These are phyloP conservation scores for Cymodocea nodosa DNA, from an alignment of 116 monocot species.

Conservation along the genomic window DNA sequence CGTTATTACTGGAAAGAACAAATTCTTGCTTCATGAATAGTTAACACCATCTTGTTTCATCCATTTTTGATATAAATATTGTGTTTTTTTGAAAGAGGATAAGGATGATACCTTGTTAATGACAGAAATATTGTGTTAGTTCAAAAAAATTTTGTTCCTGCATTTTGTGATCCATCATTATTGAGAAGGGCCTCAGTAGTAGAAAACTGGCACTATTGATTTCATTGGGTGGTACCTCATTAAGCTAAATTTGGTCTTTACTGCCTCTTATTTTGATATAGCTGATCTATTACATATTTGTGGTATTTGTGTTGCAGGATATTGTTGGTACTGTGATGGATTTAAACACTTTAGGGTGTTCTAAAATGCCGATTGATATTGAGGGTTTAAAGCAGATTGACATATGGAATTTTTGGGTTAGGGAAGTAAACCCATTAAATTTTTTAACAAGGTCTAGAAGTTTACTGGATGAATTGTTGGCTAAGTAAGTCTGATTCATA, in stretches of 20 bases:
- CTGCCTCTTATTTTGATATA: neutral
- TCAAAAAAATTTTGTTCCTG: neutral
- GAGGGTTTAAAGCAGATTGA: neutral
- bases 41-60: too few relatives aligned
- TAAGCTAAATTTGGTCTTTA: neutral
- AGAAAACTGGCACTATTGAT: neutral
- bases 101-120: too few relatives aligned
- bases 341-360: constrained; percentile 1
- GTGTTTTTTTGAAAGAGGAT: too few relatives aligned
- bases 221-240: neutral
- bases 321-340: neutral
- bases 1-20: too few relatives aligned
- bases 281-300: too few relatives aligned
- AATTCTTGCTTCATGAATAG: too few relatives aligned
- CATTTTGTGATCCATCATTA: neutral
- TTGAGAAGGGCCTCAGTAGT: too few relatives aligned
- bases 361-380: neutral
- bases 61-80: too few relatives aligned
- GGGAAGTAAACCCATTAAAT: constrained; percentile 1
- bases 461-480: constrained; percentile 2
- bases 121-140: neutral
- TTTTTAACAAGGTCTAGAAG: neutral
- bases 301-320: constrained; percentile 2
- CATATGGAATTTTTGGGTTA: constrained; percentile 3
- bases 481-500: neutral